Conservation (phyloP, 441 rosid species). For the Mallotus repandus region DNA sequence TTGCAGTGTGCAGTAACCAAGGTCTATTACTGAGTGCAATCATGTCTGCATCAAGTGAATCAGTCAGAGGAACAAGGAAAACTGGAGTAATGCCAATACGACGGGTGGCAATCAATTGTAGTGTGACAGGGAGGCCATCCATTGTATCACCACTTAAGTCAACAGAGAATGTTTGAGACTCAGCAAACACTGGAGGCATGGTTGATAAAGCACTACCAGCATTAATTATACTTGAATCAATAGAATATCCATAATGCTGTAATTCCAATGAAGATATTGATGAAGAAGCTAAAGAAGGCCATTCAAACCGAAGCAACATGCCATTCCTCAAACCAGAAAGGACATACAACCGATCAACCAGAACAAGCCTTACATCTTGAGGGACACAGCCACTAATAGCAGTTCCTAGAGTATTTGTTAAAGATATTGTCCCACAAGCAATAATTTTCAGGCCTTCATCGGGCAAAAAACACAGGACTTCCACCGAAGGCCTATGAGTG, state of each 20-base stretch:
- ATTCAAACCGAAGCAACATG: slow-evolving; percentile 97
- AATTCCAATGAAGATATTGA: slow-evolving; percentile 39
- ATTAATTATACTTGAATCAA: slow-evolving; percentile 36
- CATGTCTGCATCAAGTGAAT: slow-evolving; percentile 77
- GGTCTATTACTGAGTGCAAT: slow-evolving; percentile 97
- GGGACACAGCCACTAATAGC: slow-evolving; percentile 84
- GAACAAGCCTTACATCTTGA: slow-evolving; percentile 95
- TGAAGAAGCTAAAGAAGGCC: slow-evolving; percentile 56
- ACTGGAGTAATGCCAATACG: slow-evolving; percentile 97
- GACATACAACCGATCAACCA: slow-evolving; percentile 78
- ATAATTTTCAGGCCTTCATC: slow-evolving; percentile 68
- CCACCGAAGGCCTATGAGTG: slow-evolving; percentile 98
- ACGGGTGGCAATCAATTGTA: slow-evolving; percentile 85
- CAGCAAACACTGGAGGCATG: slow-evolving; percentile 31
- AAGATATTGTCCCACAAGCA: slow-evolving; percentile 72
- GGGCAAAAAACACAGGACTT: slow-evolving; percentile 66
- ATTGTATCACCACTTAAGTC: slow-evolving; percentile 29
- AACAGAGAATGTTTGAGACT: slow-evolving; percentile 32
- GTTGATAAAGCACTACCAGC: slow-evolving; percentile 30
- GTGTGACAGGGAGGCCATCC: slow-evolving; percentile 50
- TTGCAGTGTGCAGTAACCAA: slow-evolving; percentile 92
- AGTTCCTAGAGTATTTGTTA: slow-evolving; percentile 71
- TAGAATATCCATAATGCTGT: slow-evolving; percentile 27
- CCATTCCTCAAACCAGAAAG: slow-evolving; percentile 97
- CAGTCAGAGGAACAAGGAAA: slow-evolving; percentile 85